Base-by-base conservation (phyloP, 164 flowering plant genomes). In the Umbellularia californica region DNA sequence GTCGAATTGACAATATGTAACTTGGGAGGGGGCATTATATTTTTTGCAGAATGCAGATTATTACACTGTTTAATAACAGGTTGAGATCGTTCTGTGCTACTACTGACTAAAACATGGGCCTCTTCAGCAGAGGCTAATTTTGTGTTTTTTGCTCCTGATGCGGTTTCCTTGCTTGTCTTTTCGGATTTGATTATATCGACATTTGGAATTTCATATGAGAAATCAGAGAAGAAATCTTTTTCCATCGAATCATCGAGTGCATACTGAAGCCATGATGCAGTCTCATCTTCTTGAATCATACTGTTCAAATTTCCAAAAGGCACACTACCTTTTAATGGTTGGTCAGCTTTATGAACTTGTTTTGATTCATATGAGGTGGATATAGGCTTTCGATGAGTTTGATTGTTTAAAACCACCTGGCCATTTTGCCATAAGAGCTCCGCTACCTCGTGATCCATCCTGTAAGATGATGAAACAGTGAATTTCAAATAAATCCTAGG, bases 351-450 rank as follows among this genome's bases (percentile, higher is more conserved):
- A 15, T 74, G 75, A 62, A 72, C 58, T 71, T 81, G 88, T 75
- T 75, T 81, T 13, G 72, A 66, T 12, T 82, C 86, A 69, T 70
- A 73, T n/a, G 75, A 41, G 23, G 27, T 70, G 9, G 64, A 68
- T 41, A 72, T 58, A 62, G 80, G 78, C 70, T 83, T 87, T 68
- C 81, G 72, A 30, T 82, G 80, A 4, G 80, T 83, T 79, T 90
- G 91, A 75, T 88, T 84, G 23, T 85, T 83, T 65, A 85, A 62
- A 20, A 90, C 89, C 30, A 90, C 89, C 71, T 88, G 90, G 17
- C 93, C 93, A 80, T 90, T 87, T 79, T 71, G 76, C 91, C 91
- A 90, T 73, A 90, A 55, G 10, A 90, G 84, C 87, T 90, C 94
- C 58, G 81, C 86, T 3, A 88, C 80, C 72, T 84, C 94, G 69